phyloP scores from a whole-genome alignment of 495 filamentous ascomycete genomes.

The Penicillium ochrochloron region DNA sequence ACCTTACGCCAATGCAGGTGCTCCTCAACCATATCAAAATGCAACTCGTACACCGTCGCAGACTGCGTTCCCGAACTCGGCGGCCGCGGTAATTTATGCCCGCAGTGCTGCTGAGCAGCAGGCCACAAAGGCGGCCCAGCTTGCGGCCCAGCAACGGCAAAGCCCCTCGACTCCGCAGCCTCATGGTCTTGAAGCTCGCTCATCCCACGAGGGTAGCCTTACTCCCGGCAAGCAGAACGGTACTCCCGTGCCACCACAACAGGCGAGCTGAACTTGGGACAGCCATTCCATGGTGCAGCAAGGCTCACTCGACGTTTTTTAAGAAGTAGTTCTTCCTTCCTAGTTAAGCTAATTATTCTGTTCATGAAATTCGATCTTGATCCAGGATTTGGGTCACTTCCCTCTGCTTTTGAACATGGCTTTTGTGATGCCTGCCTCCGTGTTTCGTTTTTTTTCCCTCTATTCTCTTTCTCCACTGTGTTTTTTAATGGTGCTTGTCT shows the following conservation, averaged over 20 bases:
- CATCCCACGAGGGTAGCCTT: constrained; percentile 44
- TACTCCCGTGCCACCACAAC: constrained; percentile 44
- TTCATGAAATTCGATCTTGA: background rate
- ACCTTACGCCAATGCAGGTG: constrained; percentile 39
- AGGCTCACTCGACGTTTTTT: background rate
- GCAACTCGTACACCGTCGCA: constrained; percentile 36
- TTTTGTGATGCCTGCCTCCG: background rate
- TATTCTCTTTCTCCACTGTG: constrained; percentile 21
- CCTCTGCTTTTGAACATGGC: background rate
- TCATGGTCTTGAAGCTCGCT: constrained; percentile 27
- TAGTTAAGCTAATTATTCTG: background rate
- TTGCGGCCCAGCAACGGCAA: constrained; percentile 44
- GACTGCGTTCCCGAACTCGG: constrained; percentile 44
- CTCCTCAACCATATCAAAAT: constrained; percentile 23
- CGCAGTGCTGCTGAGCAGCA: constrained; percentile 53
- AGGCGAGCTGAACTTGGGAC: constrained; percentile 1
- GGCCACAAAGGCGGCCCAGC: constrained; percentile 50
- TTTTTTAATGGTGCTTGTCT: constrained; percentile 31
- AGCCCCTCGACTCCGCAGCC: constrained; percentile 50
- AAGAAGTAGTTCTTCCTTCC: constrained; percentile 5
- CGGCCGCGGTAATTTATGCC: constrained; percentile 46
- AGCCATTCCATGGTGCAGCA: constrained; percentile 6
- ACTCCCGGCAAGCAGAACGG: constrained; percentile 51
- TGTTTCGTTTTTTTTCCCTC: background rate
- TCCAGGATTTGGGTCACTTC: background rate